phyloP scores from a whole-genome alignment of 208 protist species.

The Phytomonas francai region DNA sequence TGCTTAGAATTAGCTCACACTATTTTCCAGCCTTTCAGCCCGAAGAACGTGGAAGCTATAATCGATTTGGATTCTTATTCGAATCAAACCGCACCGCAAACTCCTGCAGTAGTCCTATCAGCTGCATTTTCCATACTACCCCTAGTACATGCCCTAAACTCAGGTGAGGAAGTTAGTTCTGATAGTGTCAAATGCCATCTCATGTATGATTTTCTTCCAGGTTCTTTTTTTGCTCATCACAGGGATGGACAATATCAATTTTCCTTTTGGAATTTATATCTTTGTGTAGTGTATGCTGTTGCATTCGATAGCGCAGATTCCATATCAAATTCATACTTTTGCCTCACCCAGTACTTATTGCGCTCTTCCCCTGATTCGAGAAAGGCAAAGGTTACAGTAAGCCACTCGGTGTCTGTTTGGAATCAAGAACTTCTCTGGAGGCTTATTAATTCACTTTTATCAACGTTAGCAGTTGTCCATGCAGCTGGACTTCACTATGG shows the following conservation, averaged over 20 bases:
- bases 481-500: conserved; percentile 50
- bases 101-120: conserved; percentile 48
- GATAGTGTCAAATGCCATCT: background rate
- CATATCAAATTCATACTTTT: conserved; percentile 1
- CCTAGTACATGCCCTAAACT: background rate
- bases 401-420: conserved; percentile 32
- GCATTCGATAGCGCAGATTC: background rate
- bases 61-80: conserved; percentile 25
- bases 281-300: conserved; percentile 1
- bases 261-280: background rate
- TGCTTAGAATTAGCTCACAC: background rate
- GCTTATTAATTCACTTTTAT: conserved; percentile 51
- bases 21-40: background rate
- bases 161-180: background rate
- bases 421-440: conserved; percentile 74
- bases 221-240: background rate
- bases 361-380: background rate
- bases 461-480: conserved; percentile 54
- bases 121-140: conserved; percentile 6
- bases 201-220: background rate
- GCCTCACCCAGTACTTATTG: background rate
- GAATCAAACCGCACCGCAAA: conserved; percentile 27
- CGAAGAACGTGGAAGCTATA: background rate
- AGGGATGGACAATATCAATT: background rate
- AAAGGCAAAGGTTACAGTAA: background rate